Base-by-base conservation (phyloP, 192 early-diverging fungal genomes). In the Dissophora ornata region DNA sequence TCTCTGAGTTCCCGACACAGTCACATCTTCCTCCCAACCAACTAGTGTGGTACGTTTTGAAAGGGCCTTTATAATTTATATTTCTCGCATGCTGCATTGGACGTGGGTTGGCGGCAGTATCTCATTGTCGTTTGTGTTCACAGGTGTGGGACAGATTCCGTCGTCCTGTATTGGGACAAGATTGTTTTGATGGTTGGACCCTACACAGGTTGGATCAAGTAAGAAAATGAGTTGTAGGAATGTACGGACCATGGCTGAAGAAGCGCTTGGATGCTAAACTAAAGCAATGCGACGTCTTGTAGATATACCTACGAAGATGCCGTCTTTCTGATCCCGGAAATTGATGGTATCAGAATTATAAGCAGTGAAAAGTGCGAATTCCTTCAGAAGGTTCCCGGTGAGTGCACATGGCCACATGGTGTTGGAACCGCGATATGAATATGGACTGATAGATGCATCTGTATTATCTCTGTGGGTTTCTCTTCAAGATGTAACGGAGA, bases 101-200 rank as follows among this genome's bases (percentile, higher is more conserved):
- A 38, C 36, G 13, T 38, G 36, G 36, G 11, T 62, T n/a, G n/a
- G n/a, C n/a, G n/a, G n/a, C n/a, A n/a, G n/a, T n/a, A n/a, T n/a
- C n/a, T n/a, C n/a, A n/a, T 83, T 4, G 77, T 73, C 10, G 75
- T 34, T 53, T 54, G 1, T 8, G 46, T 41, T 15, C 13, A 19
- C 48, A 92, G 96, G 96, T 99, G 97, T 77, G 96, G 96, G n/a
- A 92, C 85, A 24, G 97, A 99, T 65, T 92, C 96, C 0, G 97
- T 95, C 11, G 86, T 97, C 2, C 69, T 93, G 13, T 94, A 93
- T 70, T 95, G 93, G 88, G 90, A 91, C 42, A 87, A 89, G 62
- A 86, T 91, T 45, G 86, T 96, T 16, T 79, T 96, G 26, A 90
- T 99, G 82, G 87, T 99, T 5, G 97, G 97, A 0, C 97, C 96